Evolutionary conservation across 2,329 filamentous ascomycete genomes (phyloP).

Genomic region (Pestalotiopsis sp.): DNA sequence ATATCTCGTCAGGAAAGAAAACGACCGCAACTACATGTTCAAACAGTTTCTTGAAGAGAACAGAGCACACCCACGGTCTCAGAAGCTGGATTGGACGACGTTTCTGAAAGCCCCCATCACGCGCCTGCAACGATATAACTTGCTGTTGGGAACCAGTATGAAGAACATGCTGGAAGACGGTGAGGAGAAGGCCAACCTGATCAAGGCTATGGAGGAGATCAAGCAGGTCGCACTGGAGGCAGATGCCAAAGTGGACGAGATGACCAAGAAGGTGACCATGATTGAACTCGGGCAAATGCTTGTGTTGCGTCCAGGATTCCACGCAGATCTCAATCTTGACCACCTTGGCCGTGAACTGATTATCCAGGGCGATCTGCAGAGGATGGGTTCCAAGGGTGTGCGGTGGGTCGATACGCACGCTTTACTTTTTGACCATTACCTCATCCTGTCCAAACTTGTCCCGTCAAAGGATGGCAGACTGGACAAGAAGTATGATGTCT

Average conservation of each 20-base stretch:
- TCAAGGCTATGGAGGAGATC: slow-evolving; percentile 88
- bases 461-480: slow-evolving; percentile 68
- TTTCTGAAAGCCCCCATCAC: slow-evolving; percentile 94
- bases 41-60: slow-evolving; percentile 81
- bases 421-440: slow-evolving; percentile 93
- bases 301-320: slow-evolving; percentile 84
- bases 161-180: slow-evolving; percentile 83
- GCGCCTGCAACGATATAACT: slow-evolving; percentile 84
- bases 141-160: slow-evolving; percentile 81
- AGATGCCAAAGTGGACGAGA: slow-evolving; percentile 89
- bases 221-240: slow-evolving; percentile 87
- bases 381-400: slow-evolving; percentile 86
- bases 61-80: slow-evolving; percentile 76
- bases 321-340: slow-evolving; percentile 86
- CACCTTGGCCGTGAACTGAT: slow-evolving; percentile 93
- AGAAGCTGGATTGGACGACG: slow-evolving; percentile 89
- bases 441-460: slow-evolving; percentile 86
- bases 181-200: slow-evolving; percentile 86
- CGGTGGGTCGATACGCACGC: slow-evolving; percentile 94
- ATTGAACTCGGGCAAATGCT: slow-evolving; percentile 83
- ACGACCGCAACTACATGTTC: slow-evolving; percentile 84
- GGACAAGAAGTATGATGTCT: slow-evolving; percentile 92
- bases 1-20: slow-evolving; percentile 82
- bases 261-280: slow-evolving; percentile 87
- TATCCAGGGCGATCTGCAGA: slow-evolving; percentile 84